These are phyloP conservation scores for Tetradesmus obliquus DNA, from an alignment of 139 green algal genomes.

Conservation along the genomic window DNA sequence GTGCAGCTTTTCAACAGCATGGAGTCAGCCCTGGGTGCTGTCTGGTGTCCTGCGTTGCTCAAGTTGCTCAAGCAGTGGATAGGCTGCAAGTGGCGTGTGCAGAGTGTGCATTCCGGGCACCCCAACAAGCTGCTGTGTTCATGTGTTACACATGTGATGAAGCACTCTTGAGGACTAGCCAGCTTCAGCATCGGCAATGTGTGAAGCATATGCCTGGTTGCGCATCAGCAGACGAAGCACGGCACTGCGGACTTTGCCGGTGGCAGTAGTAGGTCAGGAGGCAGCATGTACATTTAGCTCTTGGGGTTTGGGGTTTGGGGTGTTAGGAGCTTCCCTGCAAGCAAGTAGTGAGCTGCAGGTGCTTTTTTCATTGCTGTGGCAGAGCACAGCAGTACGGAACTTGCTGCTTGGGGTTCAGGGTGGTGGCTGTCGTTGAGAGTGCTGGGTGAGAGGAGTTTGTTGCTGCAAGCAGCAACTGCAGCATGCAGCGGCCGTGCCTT, in stretches of 20 bases:
- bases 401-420: neutral
- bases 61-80: neutral
- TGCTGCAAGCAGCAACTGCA: neutral
- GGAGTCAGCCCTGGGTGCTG: neutral
- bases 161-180: too few species aligned
- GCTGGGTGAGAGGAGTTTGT: neutral
- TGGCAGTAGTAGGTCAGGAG: too few species aligned
- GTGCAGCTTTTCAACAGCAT: too few species aligned
- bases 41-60: neutral
- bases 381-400: neutral
- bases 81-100: too few species aligned
- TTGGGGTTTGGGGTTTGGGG: too few species aligned
- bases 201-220: too few species aligned
- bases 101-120: too few species aligned
- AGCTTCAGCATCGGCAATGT: too few species aligned
- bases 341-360: neutral
- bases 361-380: neutral
- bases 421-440: neutral
- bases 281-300: neutral
- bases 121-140: too few species aligned
- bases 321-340: neutral
- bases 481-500: neutral
- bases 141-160: too few species aligned
- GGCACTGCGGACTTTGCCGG: too few species aligned
- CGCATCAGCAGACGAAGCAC: too few species aligned